Conservation (phyloP, 2,329 filamentous ascomycete species). For the Zymoseptoria ardabiliae region DNA sequence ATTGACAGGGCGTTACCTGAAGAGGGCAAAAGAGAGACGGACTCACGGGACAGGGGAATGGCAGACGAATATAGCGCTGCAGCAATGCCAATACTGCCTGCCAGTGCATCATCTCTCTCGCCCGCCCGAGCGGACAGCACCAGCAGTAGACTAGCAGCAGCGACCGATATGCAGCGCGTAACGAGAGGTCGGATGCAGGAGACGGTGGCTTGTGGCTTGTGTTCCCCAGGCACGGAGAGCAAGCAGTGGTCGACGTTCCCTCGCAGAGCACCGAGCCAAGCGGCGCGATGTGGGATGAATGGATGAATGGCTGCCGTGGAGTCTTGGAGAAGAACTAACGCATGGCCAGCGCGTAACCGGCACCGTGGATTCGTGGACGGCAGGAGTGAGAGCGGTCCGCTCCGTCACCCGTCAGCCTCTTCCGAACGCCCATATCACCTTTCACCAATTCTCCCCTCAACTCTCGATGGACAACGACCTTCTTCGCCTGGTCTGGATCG, state of each 20-base stretch:
- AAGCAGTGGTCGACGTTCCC: neutral
- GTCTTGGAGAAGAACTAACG: constrained; percentile 2
- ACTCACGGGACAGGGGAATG: constrained; percentile 12
- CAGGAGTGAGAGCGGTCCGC: neutral
- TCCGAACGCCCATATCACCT: neutral
- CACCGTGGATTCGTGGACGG: constrained; percentile 4
- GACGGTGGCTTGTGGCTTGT: constrained; percentile 16
- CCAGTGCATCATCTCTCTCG: neutral
- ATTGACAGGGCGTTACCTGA: neutral
- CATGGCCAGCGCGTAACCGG: neutral
- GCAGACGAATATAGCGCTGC: constrained; percentile 7
- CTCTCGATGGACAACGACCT: neutral
- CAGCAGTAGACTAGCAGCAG: constrained; percentile 1
- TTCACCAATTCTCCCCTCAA: neutral
- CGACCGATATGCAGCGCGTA: constrained; percentile 14
- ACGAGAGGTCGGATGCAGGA: constrained; percentile 16
- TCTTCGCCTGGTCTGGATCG: neutral
- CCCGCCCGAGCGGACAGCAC: too few species aligned
- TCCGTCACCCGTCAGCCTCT: neutral
- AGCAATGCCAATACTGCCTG: neutral
- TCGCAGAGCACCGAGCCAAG: neutral
- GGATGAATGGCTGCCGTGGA: neutral
- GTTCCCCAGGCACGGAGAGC: neutral
- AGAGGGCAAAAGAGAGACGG: constrained; percentile 4
- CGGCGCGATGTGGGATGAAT: neutral